Percentiles rank a stretch among this genome's conserved stretches.
Evolutionary conservation across 1,284 basidiomycete genomes (phyloP).

Genomic region (Malassezia nana): DNA sequence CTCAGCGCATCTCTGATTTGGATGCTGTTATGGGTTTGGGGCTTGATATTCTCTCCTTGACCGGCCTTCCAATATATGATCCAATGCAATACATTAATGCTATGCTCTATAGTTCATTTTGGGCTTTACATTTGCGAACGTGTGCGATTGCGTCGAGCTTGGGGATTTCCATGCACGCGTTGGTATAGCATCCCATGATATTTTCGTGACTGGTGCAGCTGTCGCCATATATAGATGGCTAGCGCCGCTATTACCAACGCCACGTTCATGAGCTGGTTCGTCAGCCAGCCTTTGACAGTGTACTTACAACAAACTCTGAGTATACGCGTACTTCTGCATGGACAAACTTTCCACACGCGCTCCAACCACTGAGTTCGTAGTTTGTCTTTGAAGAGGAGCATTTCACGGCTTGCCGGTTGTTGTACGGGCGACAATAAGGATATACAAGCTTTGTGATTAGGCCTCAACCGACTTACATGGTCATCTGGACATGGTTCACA

Average conservation of each 20-base stretch:
- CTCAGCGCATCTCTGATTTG: constrained; percentile 74
- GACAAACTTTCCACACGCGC: constrained; percentile 18
- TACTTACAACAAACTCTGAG: constrained; percentile 15
- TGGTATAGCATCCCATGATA: constrained; percentile 13
- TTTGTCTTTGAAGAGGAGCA: constrained; percentile 14
- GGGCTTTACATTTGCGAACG: background rate
- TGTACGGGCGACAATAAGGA: constrained; percentile 37
- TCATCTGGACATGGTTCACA: constrained; percentile 24
- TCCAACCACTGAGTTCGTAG: constrained; percentile 6
- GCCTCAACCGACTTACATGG: constrained; percentile 15
- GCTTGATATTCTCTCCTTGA: constrained; percentile 10
- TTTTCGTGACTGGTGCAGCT: constrained; percentile 16
- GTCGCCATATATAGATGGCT: constrained; percentile 14
- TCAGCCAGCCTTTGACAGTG: background rate
- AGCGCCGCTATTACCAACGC: constrained; percentile 5
- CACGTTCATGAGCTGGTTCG: constrained; percentile 8
- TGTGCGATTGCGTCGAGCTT: background rate
- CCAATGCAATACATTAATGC: background rate
- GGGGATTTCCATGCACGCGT: constrained; percentile 13
- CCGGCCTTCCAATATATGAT: background rate
- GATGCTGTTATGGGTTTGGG: constrained; percentile 42
- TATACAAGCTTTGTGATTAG: constrained; percentile 9
- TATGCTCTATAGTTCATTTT: background rate
- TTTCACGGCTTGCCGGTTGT: constrained; percentile 26
- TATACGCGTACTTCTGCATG: constrained; percentile 9